Conservation (phyloP, 148 eudicot genomes). For the Pouteria glomerata region DNA sequence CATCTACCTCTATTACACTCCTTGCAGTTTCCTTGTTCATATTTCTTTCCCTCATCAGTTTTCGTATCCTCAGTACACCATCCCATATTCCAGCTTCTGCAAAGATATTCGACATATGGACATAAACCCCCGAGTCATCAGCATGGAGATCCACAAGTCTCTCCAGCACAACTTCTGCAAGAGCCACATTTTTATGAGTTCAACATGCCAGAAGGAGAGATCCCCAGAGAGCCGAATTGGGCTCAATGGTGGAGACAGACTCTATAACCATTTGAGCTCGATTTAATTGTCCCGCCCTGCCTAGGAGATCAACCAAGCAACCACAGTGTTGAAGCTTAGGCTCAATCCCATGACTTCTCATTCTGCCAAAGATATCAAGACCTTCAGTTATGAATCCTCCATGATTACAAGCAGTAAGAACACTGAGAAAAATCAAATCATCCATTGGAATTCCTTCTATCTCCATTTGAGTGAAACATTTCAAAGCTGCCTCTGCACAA, state of each 20-base stretch:
- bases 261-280: slow-evolving; percentile 8
- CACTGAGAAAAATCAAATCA: slow-evolving; percentile 17
- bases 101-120: slow-evolving; percentile 17
- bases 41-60: slow-evolving; percentile 6
- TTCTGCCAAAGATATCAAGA: slow-evolving; percentile 10
- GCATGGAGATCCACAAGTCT: slow-evolving; percentile 14
- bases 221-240: slow-evolving; percentile 17
- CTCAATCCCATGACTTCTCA: neutral
- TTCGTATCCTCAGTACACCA: neutral
- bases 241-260: slow-evolving; percentile 11
- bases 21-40: slow-evolving; percentile 15
- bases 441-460: slow-evolving; percentile 12
- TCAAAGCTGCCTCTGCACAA: slow-evolving; percentile 7
- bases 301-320: slow-evolving; percentile 22
- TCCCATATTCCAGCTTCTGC: slow-evolving; percentile 20
- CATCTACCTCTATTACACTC: slow-evolving; percentile 18
- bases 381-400: slow-evolving; percentile 15
- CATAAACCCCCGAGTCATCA: slow-evolving; percentile 21
- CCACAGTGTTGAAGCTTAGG: slow-evolving; percentile 25
- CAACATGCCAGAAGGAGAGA: slow-evolving; percentile 18
- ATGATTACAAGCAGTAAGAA: slow-evolving; percentile 17
- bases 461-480: slow-evolving; percentile 18
- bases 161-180: slow-evolving; percentile 15
- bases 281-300: slow-evolving; percentile 15
- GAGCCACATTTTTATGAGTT: slow-evolving; percentile 11